Evolutionary conservation across 306 rosid genomes (phyloP).

Genomic region (Purshia tridentata): DNA sequence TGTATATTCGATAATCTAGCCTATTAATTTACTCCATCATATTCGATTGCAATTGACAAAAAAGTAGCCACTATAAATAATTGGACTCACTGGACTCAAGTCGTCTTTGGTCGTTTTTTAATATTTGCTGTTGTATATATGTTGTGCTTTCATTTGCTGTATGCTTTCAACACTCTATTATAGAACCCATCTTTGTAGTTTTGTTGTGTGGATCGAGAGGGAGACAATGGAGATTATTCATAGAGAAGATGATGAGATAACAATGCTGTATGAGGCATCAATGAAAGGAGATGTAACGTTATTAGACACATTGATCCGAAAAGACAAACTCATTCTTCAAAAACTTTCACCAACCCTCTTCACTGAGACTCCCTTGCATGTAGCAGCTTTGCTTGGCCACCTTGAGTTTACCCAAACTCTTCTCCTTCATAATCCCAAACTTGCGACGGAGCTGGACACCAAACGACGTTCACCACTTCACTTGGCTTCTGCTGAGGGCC

Average conservation of each 20-base stretch:
- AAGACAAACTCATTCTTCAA: conserved; percentile 3
- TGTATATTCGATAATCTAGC: too few species aligned
- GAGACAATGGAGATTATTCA: background rate
- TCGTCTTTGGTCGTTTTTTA: too few species aligned
- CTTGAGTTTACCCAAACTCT: background rate
- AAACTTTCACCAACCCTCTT: background rate
- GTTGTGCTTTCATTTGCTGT: too few species aligned
- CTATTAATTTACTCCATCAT: too few species aligned
- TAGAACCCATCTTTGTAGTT: too few species aligned
- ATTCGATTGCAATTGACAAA: too few species aligned
- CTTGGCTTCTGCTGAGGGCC: conserved; percentile 24
- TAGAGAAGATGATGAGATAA: background rate
- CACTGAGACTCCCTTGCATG: conserved; percentile 21
- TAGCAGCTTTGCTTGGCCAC: conserved; percentile 15
- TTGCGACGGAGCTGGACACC: conserved; percentile 7
- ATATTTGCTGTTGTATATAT: too few species aligned
- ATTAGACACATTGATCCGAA: background rate
- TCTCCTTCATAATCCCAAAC: background rate
- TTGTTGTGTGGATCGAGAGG: too few species aligned
- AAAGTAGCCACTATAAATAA: too few species aligned
- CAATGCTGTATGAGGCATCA: conserved; percentile 12
- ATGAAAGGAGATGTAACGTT: background rate
- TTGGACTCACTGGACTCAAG: too few species aligned
- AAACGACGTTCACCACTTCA: background rate
- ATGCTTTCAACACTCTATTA: too few species aligned